A percentile compares a stretch with the other conserved stretches of the same genome.
Conservation (phyloP, 208 protist species). For the Trichomonas tenax region DNA sequence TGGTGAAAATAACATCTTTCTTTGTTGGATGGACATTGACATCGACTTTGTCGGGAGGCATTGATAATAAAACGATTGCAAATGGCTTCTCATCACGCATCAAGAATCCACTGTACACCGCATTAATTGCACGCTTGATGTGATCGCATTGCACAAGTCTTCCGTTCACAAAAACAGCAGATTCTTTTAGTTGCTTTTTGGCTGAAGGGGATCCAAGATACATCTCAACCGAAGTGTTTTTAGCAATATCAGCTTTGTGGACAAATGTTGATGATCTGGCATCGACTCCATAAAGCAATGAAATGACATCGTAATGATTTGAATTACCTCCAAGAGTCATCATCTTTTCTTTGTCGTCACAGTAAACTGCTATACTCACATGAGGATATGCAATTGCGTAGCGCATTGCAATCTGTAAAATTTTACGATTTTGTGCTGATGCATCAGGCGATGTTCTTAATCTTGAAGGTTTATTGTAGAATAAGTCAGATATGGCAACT, state of each 20-base stretch:
- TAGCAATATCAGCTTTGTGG: not conserved
- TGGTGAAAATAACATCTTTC: constrained; percentile 6
- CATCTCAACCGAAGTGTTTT: not conserved
- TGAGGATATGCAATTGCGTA: constrained; percentile 11
- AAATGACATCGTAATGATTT: not conserved
- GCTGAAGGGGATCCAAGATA: not conserved
- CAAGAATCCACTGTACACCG: not conserved
- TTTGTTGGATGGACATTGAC: constrained; percentile 24
- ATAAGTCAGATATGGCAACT: not conserved
- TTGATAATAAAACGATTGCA: not conserved
- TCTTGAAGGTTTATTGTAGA: not conserved
- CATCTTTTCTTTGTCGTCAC: not conserved
- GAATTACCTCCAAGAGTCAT: not conserved
- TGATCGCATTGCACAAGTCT: not conserved
- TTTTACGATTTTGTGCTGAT: not conserved
- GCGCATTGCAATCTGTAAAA: not conserved
- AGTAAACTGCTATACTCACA: not conserved
- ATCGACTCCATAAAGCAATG: not conserved
- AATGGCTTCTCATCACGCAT: not conserved
- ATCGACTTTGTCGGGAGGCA: not conserved
- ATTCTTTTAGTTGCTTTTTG: not conserved
- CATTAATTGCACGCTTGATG: not conserved
- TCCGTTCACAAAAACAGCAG: not conserved
- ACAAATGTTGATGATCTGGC: not conserved
- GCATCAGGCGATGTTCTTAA: not conserved